A percentile compares a stretch with the other conserved stretches of the same genome.
These are phyloP conservation scores for Ascochyta pisi DNA, from an alignment of 2,329 filamentous ascomycete genomes.

Conservation along the genomic window DNA sequence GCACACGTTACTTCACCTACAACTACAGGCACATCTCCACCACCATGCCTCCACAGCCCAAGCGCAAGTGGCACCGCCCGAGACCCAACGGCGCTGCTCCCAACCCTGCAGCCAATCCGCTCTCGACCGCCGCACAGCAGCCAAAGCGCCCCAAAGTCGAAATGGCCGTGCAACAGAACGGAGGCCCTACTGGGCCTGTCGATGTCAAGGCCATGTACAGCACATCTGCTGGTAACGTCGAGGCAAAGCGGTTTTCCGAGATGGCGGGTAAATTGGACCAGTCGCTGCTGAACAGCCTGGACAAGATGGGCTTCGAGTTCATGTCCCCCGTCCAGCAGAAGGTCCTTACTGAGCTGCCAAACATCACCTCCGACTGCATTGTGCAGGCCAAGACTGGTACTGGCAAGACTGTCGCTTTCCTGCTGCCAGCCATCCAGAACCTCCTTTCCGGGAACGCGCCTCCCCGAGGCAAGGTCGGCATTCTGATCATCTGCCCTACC, in stretches of 20 bases:
- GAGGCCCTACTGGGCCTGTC: constrained; percentile 17
- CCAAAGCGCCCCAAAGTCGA: constrained; percentile 34
- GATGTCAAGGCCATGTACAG: constrained; percentile 36
- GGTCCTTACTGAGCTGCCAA: constrained; percentile 59
- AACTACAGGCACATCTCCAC: constrained; percentile 22
- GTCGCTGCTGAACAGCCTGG: constrained; percentile 40
- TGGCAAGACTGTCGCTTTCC: constrained; percentile 59
- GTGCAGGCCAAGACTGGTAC: constrained; percentile 62
- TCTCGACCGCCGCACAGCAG: constrained; percentile 27
- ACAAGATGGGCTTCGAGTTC: constrained; percentile 50
- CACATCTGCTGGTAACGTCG: constrained; percentile 29
- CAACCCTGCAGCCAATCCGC: constrained; percentile 18
- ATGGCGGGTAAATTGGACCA: constrained; percentile 36
- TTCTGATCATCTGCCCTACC: constrained; percentile 57
- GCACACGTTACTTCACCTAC: constrained; percentile 20
- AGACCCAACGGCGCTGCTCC: constrained; percentile 21
- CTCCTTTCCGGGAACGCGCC: constrained; percentile 47
- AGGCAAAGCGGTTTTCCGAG: constrained; percentile 37
- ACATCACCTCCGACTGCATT: constrained; percentile 59
- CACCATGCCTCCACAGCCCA: constrained; percentile 33
- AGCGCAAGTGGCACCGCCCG: constrained; percentile 34
- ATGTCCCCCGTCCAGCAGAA: constrained; percentile 64
- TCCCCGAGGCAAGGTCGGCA: constrained; percentile 50
- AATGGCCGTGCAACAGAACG: constrained; percentile 7
- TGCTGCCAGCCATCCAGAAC: constrained; percentile 57